Base-by-base conservation (phyloP, 805 yeast species). In the Wickerhamomyces tratensis region DNA sequence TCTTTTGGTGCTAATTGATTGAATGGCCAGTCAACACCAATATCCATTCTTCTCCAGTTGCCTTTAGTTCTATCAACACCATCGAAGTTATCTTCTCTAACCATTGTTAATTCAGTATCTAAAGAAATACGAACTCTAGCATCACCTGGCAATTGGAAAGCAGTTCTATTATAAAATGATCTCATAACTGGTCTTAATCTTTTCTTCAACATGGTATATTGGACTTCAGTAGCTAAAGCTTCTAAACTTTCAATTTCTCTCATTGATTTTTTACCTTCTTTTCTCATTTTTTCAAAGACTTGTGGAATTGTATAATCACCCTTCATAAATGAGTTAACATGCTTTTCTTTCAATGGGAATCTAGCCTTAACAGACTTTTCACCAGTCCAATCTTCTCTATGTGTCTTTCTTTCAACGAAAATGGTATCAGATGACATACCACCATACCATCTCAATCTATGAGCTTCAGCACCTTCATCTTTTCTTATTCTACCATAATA, bases 351-450 rank as follows among this genome's bases (percentile, higher is more conserved):
- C 51, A 93, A 67, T 20, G 91, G 81, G 65, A 93, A 93, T 62
- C 98, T 77, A 6, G 98, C 98, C 66, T 93, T 93, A 50, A 93
- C 98, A n/a, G 96, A 86, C 65, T 91, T 91, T 63, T 93, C 98
- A 53, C 99, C 99, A 4, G 99, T 93, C 98, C 98, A 91, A 69
- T 93, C 99, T 64, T 93, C 98, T 64, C 98, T 77, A 61, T 93
- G 98, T 6, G 99, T 93, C 64, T 93, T 93, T 64, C 98, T 78
- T 67, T 93, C 99, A 39, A 91, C 95, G 49, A 93, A 93, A 43
- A 91, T 86, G 36, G 85, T 86, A 52, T 91, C 96, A 2, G 89
- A 74, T 42, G 75, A 72, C 98, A 93, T 93, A 43, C 96, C 96
- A 59, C 99, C 98, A 62, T 93, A 93, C 99, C 99, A 93, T 69